Percentiles rank a stretch among this genome's conserved stretches.
Conservation (phyloP, 371 early-diverging fungal genomes). For the Mortierella sp. region DNA sequence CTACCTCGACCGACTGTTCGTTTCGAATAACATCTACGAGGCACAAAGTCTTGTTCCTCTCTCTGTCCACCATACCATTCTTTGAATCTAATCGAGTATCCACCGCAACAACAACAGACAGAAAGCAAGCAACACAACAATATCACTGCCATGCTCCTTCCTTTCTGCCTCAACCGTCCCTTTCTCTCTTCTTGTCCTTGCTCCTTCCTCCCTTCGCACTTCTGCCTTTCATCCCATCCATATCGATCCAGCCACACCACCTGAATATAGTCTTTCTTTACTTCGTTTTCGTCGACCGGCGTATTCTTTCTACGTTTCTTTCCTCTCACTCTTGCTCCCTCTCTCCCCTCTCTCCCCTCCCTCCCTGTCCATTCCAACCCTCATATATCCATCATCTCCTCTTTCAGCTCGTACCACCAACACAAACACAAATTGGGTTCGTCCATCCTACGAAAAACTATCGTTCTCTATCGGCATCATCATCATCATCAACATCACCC, state of each 20-base stretch:
- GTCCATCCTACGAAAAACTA: constrained; percentile 3
- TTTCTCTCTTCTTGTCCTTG: background rate
- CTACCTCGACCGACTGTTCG: background rate
- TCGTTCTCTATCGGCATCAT: background rate
- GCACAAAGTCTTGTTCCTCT: background rate
- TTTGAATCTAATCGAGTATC: too few species aligned
- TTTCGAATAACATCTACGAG: background rate
- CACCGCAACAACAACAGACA: background rate
- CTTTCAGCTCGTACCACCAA: background rate
- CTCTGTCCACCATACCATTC: background rate
- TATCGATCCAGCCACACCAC: background rate
- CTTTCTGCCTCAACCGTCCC: background rate
- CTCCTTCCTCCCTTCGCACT: too few species aligned
- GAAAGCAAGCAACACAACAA: background rate
- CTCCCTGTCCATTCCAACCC: background rate
- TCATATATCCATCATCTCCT: background rate
- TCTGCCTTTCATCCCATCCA: background rate
- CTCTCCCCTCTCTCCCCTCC: background rate
- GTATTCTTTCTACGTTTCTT: background rate
- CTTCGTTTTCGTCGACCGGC: too few species aligned
- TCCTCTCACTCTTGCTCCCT: background rate
- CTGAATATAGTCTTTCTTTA: background rate
- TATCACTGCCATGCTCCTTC: background rate
- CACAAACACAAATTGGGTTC: background rate
- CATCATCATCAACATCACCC: background rate